Evolutionary conservation across 306 rosid genomes (phyloP).

Genomic region (Acacia melanoxylon): DNA sequence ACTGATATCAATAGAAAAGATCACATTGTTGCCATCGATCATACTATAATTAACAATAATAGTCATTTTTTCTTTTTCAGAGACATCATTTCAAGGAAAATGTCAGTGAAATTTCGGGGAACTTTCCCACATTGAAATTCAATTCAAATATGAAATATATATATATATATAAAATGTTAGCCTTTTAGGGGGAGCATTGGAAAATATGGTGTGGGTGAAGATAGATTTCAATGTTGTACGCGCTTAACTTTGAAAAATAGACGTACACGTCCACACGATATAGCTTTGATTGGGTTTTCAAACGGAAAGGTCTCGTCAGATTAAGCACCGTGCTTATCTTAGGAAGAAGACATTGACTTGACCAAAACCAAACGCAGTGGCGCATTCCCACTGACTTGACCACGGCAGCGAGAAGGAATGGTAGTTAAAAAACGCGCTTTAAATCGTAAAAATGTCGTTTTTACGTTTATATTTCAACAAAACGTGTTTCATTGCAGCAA

Average conservation of each 20-base stretch:
- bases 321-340: not conserved
- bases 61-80: not conserved
- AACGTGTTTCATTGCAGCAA: no score
- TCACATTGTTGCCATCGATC: no score
- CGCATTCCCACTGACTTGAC: not conserved
- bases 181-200: no score
- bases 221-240: not conserved
- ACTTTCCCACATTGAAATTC: not conserved
- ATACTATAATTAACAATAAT: no score
- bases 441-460: no score
- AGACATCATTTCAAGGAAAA: not conserved
- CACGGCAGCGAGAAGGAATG: rapidly evolving
- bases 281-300: no score
- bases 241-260: not conserved
- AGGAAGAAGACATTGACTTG: not conserved
- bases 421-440: no score
- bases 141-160: not conserved
- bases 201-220: not conserved
- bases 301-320: not conserved
- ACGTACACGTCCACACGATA: not conserved
- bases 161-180: no score
- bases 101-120: not conserved
- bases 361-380: not conserved
- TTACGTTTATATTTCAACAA: no score
- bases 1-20: no score